A percentile compares a stretch with the other conserved stretches of the same genome.
Evolutionary conservation across 768 basidiomycete species (phyloP).

Genomic region (Pilatotrama ljubarskyi): DNA sequence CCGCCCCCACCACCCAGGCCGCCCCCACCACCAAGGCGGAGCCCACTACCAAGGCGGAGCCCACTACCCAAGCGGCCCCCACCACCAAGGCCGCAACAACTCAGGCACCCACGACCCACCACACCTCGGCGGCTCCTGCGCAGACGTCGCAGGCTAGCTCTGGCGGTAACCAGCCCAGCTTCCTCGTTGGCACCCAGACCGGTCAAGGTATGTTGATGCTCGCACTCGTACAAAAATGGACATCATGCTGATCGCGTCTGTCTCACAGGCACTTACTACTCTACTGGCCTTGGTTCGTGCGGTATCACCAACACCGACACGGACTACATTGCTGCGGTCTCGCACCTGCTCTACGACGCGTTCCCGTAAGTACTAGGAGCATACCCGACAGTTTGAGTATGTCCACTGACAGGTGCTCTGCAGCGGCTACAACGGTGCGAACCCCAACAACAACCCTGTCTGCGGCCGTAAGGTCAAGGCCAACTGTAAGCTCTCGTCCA

Average conservation of each 20-base stretch:
- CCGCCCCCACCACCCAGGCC: background rate
- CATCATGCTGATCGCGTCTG: conserved; percentile 22
- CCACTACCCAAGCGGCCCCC: conserved; percentile 9
- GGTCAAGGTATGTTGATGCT: conserved; percentile 28
- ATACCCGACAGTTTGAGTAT: background rate
- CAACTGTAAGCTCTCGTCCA: conserved; percentile 44
- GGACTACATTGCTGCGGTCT: conserved; percentile 61
- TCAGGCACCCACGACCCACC: conserved; percentile 23
- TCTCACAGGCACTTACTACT: conserved; percentile 52
- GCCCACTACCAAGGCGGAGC: background rate
- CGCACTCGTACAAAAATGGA: background rate
- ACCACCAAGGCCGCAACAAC: conserved; percentile 17
- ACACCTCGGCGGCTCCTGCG: conserved; percentile 12
- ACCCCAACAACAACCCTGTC: conserved; percentile 78
- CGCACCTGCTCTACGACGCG: conserved; percentile 52
- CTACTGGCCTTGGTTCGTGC: conserved; percentile 63
- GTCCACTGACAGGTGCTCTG: background rate
- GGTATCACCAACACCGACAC: conserved; percentile 54
- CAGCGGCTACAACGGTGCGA: conserved; percentile 54
- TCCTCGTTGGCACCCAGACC: conserved; percentile 19
- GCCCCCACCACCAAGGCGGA: conserved; percentile 6
- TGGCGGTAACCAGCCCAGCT: conserved; percentile 2
- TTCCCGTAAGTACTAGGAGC: conserved; percentile 54
- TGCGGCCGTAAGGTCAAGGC: conserved; percentile 51
- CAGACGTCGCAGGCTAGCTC: conserved; percentile 3